These are phyloP conservation scores for Schizochytrium sp. DNA, from an alignment of 108 stramenopile species.

Conservation along the genomic window DNA sequence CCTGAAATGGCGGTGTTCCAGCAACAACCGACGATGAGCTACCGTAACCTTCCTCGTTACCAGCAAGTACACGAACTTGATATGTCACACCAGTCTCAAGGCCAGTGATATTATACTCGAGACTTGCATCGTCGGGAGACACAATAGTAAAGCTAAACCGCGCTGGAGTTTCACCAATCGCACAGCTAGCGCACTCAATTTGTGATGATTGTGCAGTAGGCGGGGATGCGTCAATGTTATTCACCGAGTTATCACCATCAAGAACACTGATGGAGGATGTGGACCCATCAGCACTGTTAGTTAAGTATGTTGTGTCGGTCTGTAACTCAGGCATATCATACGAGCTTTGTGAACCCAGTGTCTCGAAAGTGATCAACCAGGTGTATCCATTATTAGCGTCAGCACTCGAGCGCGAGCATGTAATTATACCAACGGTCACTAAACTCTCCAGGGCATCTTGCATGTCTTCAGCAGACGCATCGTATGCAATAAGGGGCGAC, in stretches of 20 bases:
- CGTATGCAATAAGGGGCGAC: conserved; percentile 66
- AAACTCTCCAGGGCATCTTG: conserved; percentile 77
- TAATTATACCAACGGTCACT: conserved; percentile 65
- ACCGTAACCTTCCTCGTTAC: conserved; percentile 82
- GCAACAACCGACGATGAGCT: conserved; percentile 66
- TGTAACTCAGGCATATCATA: conserved; percentile 24
- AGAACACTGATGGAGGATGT: neutral
- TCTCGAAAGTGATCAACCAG: conserved; percentile 52
- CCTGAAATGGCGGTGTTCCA: conserved; percentile 76
- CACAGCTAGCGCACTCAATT: conserved; percentile 48
- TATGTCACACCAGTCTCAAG: conserved; percentile 81
- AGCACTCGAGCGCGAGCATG: conserved; percentile 64
- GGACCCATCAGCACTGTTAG: conserved; percentile 66
- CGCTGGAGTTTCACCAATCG: conserved; percentile 80
- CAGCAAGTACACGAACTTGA: conserved; percentile 80
- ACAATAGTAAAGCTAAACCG: conserved; percentile 76
- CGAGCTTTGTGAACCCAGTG: neutral
- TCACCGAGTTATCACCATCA: conserved; percentile 61
- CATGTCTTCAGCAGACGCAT: conserved; percentile 75
- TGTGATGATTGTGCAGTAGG: conserved; percentile 53
- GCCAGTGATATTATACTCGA: conserved; percentile 75
- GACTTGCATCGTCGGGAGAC: conserved; percentile 60
- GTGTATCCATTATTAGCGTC: conserved; percentile 59
- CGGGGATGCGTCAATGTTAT: conserved; percentile 65
- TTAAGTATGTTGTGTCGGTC: conserved; percentile 50